Evolutionary conservation across 805 yeast species (phyloP).

Genomic region (Lachancea meyersii): DNA sequence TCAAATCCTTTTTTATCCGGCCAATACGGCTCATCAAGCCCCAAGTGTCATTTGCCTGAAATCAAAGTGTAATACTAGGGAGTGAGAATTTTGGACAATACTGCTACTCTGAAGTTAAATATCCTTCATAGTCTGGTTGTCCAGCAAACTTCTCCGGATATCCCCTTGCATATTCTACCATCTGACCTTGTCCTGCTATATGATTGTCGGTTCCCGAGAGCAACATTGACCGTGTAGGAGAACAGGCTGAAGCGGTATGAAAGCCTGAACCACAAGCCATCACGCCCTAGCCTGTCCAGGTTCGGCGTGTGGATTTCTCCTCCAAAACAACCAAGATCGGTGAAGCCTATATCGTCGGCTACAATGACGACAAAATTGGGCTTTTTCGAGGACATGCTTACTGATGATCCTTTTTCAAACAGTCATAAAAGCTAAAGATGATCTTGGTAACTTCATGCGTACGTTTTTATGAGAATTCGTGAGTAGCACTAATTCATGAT

Average conservation of each 20-base stretch:
- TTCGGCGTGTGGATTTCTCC: slow-evolving; percentile 55
- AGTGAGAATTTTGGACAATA: slow-evolving; percentile 45
- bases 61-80: slow-evolving; percentile 45
- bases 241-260: slow-evolving; percentile 59
- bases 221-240: slow-evolving; percentile 58
- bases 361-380: slow-evolving; percentile 52
- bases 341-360: slow-evolving; percentile 58
- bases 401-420: background rate
- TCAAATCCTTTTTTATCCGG: slow-evolving; percentile 47
- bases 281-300: slow-evolving; percentile 37
- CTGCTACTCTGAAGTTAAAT: slow-evolving; percentile 46
- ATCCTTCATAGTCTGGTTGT: slow-evolving; percentile 53
- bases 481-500: too few species aligned
- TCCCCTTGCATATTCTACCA: slow-evolving; percentile 42
- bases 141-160: slow-evolving; percentile 33
- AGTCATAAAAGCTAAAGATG: too few species aligned
- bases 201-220: slow-evolving; percentile 58
- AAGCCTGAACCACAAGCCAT: slow-evolving; percentile 50
- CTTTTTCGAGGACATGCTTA: slow-evolving; percentile 5
- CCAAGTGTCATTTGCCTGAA: slow-evolving; percentile 60
- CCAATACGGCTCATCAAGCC: slow-evolving; percentile 42
- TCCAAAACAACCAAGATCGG: slow-evolving; percentile 49
- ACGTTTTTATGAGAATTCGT: too few species aligned
- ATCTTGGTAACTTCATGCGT: too few species aligned
- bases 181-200: slow-evolving; percentile 54